Evolutionary conservation across 257 asterid species (phyloP).

Genomic region (Ilex aquifolium): DNA sequence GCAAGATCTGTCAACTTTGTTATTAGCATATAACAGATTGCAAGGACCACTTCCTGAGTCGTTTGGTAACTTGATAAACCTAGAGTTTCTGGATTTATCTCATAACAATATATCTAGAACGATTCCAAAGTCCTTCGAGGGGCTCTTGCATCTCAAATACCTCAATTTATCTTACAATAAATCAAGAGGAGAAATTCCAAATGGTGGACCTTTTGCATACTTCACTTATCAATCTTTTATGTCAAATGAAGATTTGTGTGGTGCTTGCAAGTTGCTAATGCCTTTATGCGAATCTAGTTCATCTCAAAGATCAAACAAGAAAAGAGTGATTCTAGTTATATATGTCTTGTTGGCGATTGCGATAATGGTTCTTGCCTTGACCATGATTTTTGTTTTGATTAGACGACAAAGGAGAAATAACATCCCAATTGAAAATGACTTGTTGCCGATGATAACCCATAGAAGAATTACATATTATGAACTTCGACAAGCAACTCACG

Average conservation of each 20-base stretch:
- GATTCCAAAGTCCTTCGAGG: slow-evolving; percentile 23
- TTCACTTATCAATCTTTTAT: slow-evolving; percentile 16
- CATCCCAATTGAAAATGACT: background rate
- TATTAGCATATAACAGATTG: slow-evolving; percentile 19
- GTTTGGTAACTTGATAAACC: slow-evolving; percentile 5
- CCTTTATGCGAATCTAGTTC: slow-evolving; percentile 13
- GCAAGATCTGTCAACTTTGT: slow-evolving; percentile 6
- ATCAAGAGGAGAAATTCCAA: slow-evolving; percentile 23
- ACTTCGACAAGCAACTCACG: slow-evolving; percentile 8
- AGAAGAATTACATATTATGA: slow-evolving; percentile 23
- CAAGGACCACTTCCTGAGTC: slow-evolving; percentile 24
- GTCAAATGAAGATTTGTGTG: slow-evolving; percentile 21
- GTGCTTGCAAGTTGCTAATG: slow-evolving; percentile 4
- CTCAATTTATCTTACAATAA: slow-evolving; percentile 19
- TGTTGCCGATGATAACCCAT: background rate
- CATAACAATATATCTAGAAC: slow-evolving; percentile 18
- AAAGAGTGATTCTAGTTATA: background rate
- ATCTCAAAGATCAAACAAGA: background rate
- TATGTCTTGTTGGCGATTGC: slow-evolving; percentile 6
- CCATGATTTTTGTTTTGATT: slow-evolving; percentile 7
- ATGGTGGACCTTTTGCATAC: slow-evolving; percentile 16
- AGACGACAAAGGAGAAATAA: slow-evolving; percentile 2
- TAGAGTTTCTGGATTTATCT: slow-evolving; percentile 19
- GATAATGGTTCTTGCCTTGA: slow-evolving; percentile 6
- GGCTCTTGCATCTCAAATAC: slow-evolving; percentile 4